Evolutionary conservation across 2,329 filamentous ascomycete species (phyloP).

Genomic region (Xylariaceae sp.): DNA sequence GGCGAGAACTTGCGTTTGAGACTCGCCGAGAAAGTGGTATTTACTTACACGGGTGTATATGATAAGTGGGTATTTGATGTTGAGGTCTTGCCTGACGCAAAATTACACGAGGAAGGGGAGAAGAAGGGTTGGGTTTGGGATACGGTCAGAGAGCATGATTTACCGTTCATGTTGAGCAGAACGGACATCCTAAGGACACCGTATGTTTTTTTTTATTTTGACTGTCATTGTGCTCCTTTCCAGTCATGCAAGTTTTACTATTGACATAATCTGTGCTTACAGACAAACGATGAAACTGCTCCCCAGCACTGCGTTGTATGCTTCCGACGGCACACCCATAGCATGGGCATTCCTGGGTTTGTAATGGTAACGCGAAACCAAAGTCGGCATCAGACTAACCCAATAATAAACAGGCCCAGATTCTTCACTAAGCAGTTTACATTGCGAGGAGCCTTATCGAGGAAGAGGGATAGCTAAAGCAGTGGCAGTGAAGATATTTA

Average conservation of each 20-base stretch:
- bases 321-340: slow-evolving; percentile 47
- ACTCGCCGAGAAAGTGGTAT: slow-evolving; percentile 26
- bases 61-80: slow-evolving; percentile 59
- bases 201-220: slow-evolving; percentile 31
- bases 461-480: slow-evolving; percentile 62
- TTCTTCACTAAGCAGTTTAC: slow-evolving; percentile 58
- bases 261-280: not conserved
- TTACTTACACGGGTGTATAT: slow-evolving; percentile 34
- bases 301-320: slow-evolving; percentile 47
- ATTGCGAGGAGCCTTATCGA: slow-evolving; percentile 60
- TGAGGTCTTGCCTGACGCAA: slow-evolving; percentile 40
- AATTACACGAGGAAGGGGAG: slow-evolving; percentile 10
- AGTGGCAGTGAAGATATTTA: slow-evolving; percentile 57
- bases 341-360: slow-evolving; percentile 63
- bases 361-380: not conserved
- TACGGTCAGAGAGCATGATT: slow-evolving; percentile 48
- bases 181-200: slow-evolving; percentile 57
- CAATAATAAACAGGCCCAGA: slow-evolving; percentile 45
- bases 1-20: slow-evolving; percentile 35
- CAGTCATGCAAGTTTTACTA: not conserved
- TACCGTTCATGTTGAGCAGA: slow-evolving; percentile 51
- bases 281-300: slow-evolving; percentile 43
- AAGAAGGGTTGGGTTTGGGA: slow-evolving; percentile 44
- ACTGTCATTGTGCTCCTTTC: not conserved
- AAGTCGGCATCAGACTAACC: too few relatives aligned